Evolutionary conservation across 257 asterid genomes (phyloP).

Genomic region (Gentiana macrophylla): DNA sequence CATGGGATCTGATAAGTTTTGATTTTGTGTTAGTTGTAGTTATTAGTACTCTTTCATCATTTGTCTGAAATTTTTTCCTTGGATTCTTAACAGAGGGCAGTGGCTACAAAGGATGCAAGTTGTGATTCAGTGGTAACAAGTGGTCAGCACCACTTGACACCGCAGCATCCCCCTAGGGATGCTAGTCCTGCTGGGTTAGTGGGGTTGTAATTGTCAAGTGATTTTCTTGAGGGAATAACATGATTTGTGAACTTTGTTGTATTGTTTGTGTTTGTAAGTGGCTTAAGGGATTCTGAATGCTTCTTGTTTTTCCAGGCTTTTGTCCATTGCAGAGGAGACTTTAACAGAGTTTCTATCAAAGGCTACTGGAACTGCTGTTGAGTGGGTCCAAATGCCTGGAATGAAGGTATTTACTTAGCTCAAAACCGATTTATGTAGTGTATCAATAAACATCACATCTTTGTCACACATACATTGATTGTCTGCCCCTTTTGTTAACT

Average conservation of each 20-base stretch:
- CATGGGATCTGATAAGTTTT: neutral
- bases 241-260: conserved; percentile 23
- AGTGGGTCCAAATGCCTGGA: conserved; percentile 99
- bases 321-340: conserved; percentile 98
- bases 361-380: conserved; percentile 98
- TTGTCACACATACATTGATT: too few species aligned
- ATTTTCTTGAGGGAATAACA: conserved; percentile 30
- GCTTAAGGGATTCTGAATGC: conserved; percentile 24
- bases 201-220: conserved; percentile 32
- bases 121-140: conserved; percentile 90
- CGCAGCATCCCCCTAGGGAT: conserved; percentile 94
- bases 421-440: too few species aligned
- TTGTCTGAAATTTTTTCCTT: neutral
- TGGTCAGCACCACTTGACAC: conserved; percentile 69
- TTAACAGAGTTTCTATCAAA: conserved; percentile 90
- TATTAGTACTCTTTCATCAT: neutral
- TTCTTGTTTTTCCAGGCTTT: conserved; percentile 48
- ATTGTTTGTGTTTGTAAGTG: conserved; percentile 26
- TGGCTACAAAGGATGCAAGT: conserved; percentile 75
- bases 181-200: conserved; percentile 99
- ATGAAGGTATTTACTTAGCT: conserved; percentile 53
- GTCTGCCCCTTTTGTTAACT: too few species aligned
- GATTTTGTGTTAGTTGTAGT: neutral
- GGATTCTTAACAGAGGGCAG: conserved; percentile 35
- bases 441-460: too few species aligned